phyloP scores from a whole-genome alignment of 2,329 filamentous ascomycete species.

The Fusarium nanum region DNA sequence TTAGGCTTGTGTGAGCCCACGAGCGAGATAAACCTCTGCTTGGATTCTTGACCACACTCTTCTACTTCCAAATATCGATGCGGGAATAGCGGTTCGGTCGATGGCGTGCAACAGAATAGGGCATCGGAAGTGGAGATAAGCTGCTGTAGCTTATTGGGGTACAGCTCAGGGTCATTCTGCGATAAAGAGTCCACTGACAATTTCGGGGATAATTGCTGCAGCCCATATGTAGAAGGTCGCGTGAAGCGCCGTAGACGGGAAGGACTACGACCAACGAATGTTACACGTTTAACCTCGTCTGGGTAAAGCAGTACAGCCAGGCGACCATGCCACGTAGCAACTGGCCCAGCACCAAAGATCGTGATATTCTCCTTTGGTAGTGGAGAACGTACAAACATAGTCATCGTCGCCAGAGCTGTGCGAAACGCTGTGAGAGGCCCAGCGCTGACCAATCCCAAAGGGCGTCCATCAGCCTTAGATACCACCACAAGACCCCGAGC shows the following conservation, averaged over 20 bases:
- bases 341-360: background rate
- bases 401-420: background rate
- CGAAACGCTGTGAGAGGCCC: background rate
- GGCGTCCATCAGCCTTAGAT: background rate
- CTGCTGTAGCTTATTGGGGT: background rate
- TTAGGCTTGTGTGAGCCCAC: background rate
- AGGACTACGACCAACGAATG: background rate
- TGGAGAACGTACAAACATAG: background rate
- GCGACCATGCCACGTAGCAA: background rate
- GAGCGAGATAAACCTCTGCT: background rate
- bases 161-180: background rate
- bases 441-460: background rate
- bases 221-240: background rate
- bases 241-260: background rate
- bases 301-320: background rate
- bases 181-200: background rate
- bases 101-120: background rate
- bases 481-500: background rate
- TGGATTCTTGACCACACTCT: accelerated
- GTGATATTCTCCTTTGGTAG: background rate
- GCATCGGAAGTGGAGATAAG: background rate
- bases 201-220: background rate
- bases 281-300: background rate
- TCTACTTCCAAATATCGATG: background rate
- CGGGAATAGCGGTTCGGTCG: background rate